Evolutionary conservation across 1,284 basidiomycete genomes (phyloP).

Genomic region (Pisolithus thermaeus): DNA sequence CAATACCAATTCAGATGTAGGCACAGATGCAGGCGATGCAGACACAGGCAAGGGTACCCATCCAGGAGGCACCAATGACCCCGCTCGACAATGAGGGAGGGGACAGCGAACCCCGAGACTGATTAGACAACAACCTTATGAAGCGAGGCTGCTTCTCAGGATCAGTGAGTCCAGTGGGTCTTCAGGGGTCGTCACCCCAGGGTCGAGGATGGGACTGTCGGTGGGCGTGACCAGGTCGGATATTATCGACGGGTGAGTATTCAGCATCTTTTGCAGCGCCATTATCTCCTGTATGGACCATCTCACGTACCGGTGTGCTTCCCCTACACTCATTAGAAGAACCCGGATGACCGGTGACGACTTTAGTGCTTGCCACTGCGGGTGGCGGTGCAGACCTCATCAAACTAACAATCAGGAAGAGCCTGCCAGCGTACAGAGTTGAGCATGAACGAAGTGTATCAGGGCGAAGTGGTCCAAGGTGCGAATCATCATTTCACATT

Average conservation of each 20-base stretch:
- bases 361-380: slow-evolving; percentile 5
- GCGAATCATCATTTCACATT: slow-evolving; percentile 19
- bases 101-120: slow-evolving; percentile 3
- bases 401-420: slow-evolving; percentile 22
- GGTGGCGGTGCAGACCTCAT: slow-evolving; percentile 10
- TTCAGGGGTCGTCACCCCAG: no score
- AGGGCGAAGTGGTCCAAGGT: slow-evolving; percentile 28
- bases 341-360: slow-evolving; percentile 2
- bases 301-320: slow-evolving; percentile 19
- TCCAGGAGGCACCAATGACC: no score
- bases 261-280: not conserved
- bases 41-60: no score
- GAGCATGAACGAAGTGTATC: slow-evolving; percentile 26
- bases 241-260: no score
- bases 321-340: slow-evolving; percentile 12
- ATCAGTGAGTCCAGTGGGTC: not conserved
- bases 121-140: slow-evolving; percentile 11
- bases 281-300: not conserved
- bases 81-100: no score
- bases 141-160: slow-evolving; percentile 17
- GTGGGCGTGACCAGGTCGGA: no score
- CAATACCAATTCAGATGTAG: no score
- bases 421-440: slow-evolving; percentile 23
- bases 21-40: no score
- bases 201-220: no score